phyloP scores from a whole-genome alignment of 306 rosid genomes.

The Aeschynomene evenia region DNA sequence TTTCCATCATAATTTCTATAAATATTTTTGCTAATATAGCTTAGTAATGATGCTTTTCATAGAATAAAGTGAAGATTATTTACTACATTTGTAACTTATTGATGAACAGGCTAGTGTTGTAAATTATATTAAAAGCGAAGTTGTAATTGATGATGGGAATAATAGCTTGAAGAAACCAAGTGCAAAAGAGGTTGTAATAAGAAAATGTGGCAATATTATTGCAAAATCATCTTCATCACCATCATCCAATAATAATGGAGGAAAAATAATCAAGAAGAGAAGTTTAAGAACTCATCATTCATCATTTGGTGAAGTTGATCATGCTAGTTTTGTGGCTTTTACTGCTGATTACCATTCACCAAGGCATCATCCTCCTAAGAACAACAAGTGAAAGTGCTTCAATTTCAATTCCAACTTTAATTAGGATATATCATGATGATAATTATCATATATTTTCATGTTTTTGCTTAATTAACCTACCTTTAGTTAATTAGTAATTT shows the following conservation, averaged over 20 bases:
- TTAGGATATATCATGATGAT: background rate
- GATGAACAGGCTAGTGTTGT: constrained; percentile 22
- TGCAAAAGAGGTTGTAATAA: constrained; percentile 7
- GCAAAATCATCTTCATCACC: background rate
- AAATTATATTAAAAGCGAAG: background rate
- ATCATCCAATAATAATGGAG: background rate
- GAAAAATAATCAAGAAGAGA: constrained; percentile 13
- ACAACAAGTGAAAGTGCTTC: constrained; percentile 33
- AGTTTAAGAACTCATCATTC: constrained; percentile 20
- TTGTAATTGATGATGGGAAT: background rate
- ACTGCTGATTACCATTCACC: constrained; percentile 53
- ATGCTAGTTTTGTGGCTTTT: constrained; percentile 48
- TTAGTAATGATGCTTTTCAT: background rate
- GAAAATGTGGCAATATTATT: background rate
- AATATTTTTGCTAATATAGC: no score
- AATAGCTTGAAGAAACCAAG: constrained; percentile 12
- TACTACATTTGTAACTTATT: background rate
- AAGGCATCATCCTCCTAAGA: constrained; percentile 60
- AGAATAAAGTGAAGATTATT: background rate
- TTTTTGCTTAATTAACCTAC: background rate
- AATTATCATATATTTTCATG: background rate
- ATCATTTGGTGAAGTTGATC: constrained; percentile 25
- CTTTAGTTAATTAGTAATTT: background rate
- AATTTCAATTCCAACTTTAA: background rate
- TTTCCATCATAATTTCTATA: no score